Evolutionary conservation across 2,329 filamentous ascomycete species (phyloP).

Genomic region (Fusarium sororula): DNA sequence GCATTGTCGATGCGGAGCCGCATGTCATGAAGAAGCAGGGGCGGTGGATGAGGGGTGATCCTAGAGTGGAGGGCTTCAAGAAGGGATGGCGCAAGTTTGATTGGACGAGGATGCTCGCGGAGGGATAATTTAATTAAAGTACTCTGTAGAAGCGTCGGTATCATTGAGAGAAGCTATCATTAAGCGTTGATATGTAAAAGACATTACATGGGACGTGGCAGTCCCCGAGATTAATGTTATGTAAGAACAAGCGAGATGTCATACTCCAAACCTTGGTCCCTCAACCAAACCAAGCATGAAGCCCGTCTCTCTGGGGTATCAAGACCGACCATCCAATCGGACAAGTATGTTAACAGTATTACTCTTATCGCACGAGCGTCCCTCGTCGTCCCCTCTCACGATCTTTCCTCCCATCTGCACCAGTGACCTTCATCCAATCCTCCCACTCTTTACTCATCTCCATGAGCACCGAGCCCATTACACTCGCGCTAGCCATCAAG

Average conservation of each 20-base stretch:
- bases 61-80: constrained; percentile 78
- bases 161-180: neutral
- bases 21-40: constrained; percentile 92
- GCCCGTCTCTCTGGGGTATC: constrained; percentile 25
- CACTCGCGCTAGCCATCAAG: constrained; percentile 90
- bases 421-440: constrained; percentile 77
- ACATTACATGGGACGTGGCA: constrained; percentile 32
- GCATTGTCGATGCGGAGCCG: constrained; percentile 85
- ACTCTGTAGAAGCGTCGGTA: neutral
- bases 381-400: constrained; percentile 45
- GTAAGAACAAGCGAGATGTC: constrained; percentile 14
- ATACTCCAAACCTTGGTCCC: neutral
- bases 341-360: neutral
- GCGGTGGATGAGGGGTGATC: constrained; percentile 77
- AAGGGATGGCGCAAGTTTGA: constrained; percentile 93
- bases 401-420: constrained; percentile 49
- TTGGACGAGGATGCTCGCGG: constrained; percentile 72
- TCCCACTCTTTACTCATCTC: constrained; percentile 97
- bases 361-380: constrained; percentile 31
- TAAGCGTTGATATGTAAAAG: constrained; percentile 29
- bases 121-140: constrained; percentile 36
- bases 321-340: constrained; percentile 6
- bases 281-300: neutral
- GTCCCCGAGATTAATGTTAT: constrained; percentile 41
- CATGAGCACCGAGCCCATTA: constrained; percentile 94